Evolutionary conservation across 2,329 filamentous ascomycete species (phyloP).

Genomic region (Talaromyces pinophilus): DNA sequence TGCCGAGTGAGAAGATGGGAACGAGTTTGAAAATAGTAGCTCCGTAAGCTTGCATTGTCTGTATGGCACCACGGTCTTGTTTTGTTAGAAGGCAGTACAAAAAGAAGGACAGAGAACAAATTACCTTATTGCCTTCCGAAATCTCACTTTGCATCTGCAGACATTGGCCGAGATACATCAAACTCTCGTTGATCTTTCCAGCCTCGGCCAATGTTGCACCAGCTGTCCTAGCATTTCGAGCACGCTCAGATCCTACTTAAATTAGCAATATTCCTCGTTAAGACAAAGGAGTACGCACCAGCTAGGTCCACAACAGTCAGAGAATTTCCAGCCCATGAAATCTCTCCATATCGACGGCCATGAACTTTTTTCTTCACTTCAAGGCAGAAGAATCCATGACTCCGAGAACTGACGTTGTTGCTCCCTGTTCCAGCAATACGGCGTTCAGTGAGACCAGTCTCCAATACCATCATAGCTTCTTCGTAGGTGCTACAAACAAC

Average conservation of each 20-base stretch:
- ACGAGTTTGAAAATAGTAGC: slow-evolving; percentile 84
- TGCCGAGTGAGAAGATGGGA: slow-evolving; percentile 61
- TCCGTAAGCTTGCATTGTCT: slow-evolving; percentile 84
- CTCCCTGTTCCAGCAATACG: slow-evolving; percentile 87
- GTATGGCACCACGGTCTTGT: slow-evolving; percentile 74
- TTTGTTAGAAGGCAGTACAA: neutral
- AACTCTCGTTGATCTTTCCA: slow-evolving; percentile 95
- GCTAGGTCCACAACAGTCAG: slow-evolving; percentile 90
- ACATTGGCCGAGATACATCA: slow-evolving; percentile 98
- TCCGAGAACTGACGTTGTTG: slow-evolving; percentile 88
- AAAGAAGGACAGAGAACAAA: slow-evolving; percentile 3
- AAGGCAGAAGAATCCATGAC: slow-evolving; percentile 93
- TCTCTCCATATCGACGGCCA: slow-evolving; percentile 53
- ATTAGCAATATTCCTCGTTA: neutral
- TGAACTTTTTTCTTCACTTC: slow-evolving; percentile 80
- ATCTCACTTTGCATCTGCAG: slow-evolving; percentile 90
- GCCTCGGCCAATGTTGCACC: slow-evolving; percentile 91
- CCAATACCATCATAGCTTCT: slow-evolving; percentile 85
- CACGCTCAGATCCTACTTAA: slow-evolving; percentile 72
- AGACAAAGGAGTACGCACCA: slow-evolving; percentile 50
- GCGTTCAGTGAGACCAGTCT: slow-evolving; percentile 83
- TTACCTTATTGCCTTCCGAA: slow-evolving; percentile 71
- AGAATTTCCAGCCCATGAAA: slow-evolving; percentile 72
- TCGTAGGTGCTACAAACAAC: slow-evolving; percentile 78
- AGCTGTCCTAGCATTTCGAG: slow-evolving; percentile 88